Percentiles rank a stretch among this genome's conserved stretches.
These are phyloP conservation scores for Aphanomyces stellatus DNA, from an alignment of 352 stramenopile species.

Conservation along the genomic window DNA sequence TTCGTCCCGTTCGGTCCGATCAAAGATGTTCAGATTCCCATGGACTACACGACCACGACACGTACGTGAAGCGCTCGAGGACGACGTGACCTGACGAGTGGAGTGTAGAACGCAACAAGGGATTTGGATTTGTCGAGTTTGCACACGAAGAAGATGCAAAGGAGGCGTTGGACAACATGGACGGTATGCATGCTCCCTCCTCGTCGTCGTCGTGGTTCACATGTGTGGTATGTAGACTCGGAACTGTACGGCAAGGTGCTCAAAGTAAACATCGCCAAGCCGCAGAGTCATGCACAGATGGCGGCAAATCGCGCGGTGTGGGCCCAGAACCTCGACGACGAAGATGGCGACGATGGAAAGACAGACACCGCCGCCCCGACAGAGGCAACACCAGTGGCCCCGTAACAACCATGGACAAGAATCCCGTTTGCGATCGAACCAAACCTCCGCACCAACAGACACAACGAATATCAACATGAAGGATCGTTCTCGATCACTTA, in stretches of 20 bases:
- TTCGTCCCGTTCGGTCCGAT: conserved; percentile 79
- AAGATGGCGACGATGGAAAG: not conserved
- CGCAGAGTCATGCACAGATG: conserved; percentile 26
- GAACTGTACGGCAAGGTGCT: conserved; percentile 90
- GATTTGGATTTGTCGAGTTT: conserved; percentile 93
- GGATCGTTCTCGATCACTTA: no score
- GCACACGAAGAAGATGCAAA: conserved; percentile 81
- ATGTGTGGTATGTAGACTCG: conserved; percentile 38
- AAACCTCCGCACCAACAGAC: no score
- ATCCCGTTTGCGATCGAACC: no score
- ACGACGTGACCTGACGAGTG: not conserved
- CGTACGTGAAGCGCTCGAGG: conserved; percentile 34
- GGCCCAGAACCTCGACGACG: conserved; percentile 2
- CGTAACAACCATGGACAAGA: no score
- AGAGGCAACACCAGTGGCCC: not conserved
- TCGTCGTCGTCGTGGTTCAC: not conserved
- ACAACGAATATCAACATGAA: no score
- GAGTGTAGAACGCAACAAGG: conserved; percentile 63
- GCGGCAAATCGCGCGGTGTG: conserved; percentile 14
- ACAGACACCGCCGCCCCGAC: not conserved
- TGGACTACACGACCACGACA: conserved; percentile 40
- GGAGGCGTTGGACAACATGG: conserved; percentile 94
- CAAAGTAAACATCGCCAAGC: conserved; percentile 87
- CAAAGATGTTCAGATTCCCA: conserved; percentile 69
- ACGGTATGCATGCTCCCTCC: conserved; percentile 39